Evolutionary conservation across 2,329 filamentous ascomycete species (phyloP).

Genomic region (Metarhizium brunneum): DNA sequence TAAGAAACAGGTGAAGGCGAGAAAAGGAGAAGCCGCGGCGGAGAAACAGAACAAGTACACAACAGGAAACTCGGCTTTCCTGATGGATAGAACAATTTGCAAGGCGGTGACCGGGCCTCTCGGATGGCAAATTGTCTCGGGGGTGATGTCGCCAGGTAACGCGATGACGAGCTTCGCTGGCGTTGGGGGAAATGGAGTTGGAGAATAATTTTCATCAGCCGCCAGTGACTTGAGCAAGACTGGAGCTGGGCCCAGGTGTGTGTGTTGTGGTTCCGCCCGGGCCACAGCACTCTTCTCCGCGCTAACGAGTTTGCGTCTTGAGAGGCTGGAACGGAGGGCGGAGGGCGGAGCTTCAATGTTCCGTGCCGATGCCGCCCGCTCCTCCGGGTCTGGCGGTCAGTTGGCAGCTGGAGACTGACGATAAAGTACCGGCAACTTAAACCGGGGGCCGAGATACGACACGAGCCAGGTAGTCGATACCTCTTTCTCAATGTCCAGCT

Average conservation of each 20-base stretch:
- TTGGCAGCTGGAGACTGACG: not conserved
- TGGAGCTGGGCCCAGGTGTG: not conserved
- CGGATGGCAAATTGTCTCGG: conserved; percentile 13
- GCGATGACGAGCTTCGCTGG: conserved; percentile 22
- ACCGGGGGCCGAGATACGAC: no score
- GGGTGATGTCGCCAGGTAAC: conserved; percentile 18
- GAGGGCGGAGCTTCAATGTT: not conserved
- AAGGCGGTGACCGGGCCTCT: conserved; percentile 14
- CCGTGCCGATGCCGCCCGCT: not conserved
- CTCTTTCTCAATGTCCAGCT: no score
- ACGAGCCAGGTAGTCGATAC: no score
- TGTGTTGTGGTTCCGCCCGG: not conserved
- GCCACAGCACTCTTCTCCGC: not conserved
- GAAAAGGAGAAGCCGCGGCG: not conserved
- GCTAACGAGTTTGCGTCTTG: no score
- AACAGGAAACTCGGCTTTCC: conserved; percentile 7
- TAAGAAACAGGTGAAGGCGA: not conserved
- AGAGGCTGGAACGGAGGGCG: not conserved
- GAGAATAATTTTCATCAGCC: conserved; percentile 27
- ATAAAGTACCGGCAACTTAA: no score
- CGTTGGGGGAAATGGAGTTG: conserved; percentile 12
- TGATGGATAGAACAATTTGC: conserved; percentile 8
- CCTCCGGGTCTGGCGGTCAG: not conserved
- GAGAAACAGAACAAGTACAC: not conserved
- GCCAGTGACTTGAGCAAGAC: not conserved